Conservation (phyloP, 805 yeast species). For the Nematodospora valgi region DNA sequence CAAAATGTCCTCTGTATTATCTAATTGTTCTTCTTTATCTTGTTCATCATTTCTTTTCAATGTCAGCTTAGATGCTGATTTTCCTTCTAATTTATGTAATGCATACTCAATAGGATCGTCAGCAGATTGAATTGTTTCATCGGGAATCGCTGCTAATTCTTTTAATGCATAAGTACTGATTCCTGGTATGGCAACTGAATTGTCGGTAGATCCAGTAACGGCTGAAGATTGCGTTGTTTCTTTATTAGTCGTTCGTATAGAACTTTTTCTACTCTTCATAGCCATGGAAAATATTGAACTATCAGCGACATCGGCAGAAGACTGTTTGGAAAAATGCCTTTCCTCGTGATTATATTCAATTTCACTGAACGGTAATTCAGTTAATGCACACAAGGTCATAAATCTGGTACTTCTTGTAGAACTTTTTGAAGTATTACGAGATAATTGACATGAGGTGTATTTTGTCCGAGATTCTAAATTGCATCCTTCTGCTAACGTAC, state of each 20-base stretch:
- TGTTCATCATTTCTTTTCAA: background rate
- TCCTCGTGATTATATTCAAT: background rate
- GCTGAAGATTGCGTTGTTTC: slow-evolving; percentile 6
- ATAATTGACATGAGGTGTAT: slow-evolving; percentile 15
- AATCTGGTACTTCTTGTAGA: slow-evolving; percentile 29
- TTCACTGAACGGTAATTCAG: slow-evolving; percentile 36
- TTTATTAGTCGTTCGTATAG: slow-evolving; percentile 11
- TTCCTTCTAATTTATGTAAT: slow-evolving; percentile 76
- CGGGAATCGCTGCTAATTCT: slow-evolving; percentile 81
- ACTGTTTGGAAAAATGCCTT: background rate
- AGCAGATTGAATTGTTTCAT: slow-evolving; percentile 56
- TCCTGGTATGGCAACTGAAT: slow-evolving; percentile 55
- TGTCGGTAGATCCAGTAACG: slow-evolving; percentile 12
- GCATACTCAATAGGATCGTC: slow-evolving; percentile 76
- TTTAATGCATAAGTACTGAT: slow-evolving; percentile 38
- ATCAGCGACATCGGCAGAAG: slow-evolving; percentile 26
- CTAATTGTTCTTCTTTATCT: slow-evolving; percentile 8
- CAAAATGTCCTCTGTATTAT: slow-evolving; percentile 34
- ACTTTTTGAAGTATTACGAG: slow-evolving; percentile 20
- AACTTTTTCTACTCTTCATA: slow-evolving; percentile 14
- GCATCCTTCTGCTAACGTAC: slow-evolving; percentile 22
- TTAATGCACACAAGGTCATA: slow-evolving; percentile 37
- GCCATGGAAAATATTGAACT: slow-evolving; percentile 35
- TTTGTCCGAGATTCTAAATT: slow-evolving; percentile 2
- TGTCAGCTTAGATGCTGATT: slow-evolving; percentile 15